Evolutionary conservation across 768 basidiomycete genomes (phyloP).

Genomic region (Boletus pseudo-olivaceus): DNA sequence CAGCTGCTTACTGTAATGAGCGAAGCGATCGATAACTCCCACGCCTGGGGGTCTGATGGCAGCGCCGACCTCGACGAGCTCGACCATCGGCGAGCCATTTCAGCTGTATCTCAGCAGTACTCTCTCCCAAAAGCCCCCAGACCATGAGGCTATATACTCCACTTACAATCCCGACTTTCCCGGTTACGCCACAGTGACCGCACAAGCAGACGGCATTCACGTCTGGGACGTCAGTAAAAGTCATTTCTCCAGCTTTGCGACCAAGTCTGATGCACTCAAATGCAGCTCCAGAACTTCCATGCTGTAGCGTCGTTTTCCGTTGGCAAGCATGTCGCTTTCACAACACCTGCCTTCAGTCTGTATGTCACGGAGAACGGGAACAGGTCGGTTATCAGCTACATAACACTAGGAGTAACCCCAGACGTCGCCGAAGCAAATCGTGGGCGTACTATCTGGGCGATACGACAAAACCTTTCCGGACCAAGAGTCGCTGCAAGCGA

Average conservation of each 20-base stretch:
- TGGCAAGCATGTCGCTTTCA: conserved; percentile 60
- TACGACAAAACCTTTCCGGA: conserved; percentile 52
- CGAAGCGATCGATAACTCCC: conserved; percentile 18
- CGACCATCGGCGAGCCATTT: conserved; percentile 31
- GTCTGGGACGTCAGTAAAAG: conserved; percentile 58
- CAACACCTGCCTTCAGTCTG: conserved; percentile 53
- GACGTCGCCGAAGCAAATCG: conserved; percentile 39
- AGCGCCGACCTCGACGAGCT: conserved; percentile 22
- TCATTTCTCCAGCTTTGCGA: neutral
- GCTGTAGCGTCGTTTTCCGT: conserved; percentile 67
- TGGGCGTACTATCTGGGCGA: conserved; percentile 56
- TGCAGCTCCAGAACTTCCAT: conserved; percentile 61
- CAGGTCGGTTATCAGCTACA: conserved; percentile 51
- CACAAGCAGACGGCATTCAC: conserved; percentile 73
- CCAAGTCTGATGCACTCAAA: conserved; percentile 8
- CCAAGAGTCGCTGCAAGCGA: conserved; percentile 30
- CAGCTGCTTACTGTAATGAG: neutral
- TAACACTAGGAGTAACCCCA: conserved; percentile 46
- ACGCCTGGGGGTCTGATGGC: conserved; percentile 9
- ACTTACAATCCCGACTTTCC: conserved; percentile 33
- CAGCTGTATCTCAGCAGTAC: conserved; percentile 26
- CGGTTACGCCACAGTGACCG: conserved; percentile 62
- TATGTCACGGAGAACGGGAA: conserved; percentile 31
- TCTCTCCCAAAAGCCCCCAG: conserved; percentile 3
- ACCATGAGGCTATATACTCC: conserved; percentile 17